A percentile compares a stretch with the other conserved stretches of the same genome.
Conservation (phyloP, 306 rosid genomes). For the Calophaca sinica region DNA sequence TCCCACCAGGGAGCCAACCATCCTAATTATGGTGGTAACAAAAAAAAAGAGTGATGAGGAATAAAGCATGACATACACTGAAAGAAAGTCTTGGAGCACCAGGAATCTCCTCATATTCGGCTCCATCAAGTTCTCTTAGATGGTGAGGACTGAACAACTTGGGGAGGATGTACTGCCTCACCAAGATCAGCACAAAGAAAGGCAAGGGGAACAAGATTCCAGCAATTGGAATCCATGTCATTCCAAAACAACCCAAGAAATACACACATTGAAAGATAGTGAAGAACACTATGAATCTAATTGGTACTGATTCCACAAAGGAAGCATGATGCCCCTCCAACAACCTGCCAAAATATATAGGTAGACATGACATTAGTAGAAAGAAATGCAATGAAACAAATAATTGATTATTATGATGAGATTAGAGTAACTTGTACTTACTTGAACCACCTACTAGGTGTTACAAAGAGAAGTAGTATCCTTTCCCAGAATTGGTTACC, state of each 20-base stretch:
- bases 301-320: conserved; percentile 78
- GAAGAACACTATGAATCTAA: conserved; percentile 61
- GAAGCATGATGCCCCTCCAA: conserved; percentile 72
- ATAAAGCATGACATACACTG: conserved; percentile 48
- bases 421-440: conserved; percentile 47
- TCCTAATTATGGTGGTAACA: too few relatives aligned
- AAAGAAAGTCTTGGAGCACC: conserved; percentile 55
- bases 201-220: conserved; percentile 85
- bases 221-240: conserved; percentile 83
- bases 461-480: conserved; percentile 64
- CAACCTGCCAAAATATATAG: conserved; percentile 57
- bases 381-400: not conserved
- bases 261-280: conserved; percentile 74
- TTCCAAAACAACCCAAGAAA: conserved; percentile 65
- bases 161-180: conserved; percentile 78
- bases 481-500: conserved; percentile 94
- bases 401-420: too few relatives aligned
- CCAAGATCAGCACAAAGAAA: conserved; percentile 69
- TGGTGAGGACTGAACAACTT: conserved; percentile 60
- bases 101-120: conserved; percentile 77
- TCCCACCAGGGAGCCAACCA: too few relatives aligned
- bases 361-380: not conserved
- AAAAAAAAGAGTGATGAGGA: not conserved
- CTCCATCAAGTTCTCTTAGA: conserved; percentile 74
- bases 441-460: conserved; percentile 75